Evolutionary conservation across 192 early-diverging fungal genomes (phyloP).

Genomic region (Lunasporangiospora selenospora): DNA sequence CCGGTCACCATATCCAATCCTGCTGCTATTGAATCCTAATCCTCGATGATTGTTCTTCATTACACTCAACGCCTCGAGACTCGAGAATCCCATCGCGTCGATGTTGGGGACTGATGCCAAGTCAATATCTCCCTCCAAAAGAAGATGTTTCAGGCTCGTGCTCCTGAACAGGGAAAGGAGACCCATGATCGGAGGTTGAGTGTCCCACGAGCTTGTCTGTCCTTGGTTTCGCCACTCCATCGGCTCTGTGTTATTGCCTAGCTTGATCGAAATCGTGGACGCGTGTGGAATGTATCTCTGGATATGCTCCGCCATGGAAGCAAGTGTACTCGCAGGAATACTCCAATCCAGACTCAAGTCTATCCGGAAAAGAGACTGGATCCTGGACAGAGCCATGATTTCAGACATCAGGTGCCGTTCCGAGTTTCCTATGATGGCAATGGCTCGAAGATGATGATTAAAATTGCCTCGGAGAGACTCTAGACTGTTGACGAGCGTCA

Average conservation of each 20-base stretch:
- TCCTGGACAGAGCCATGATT: constrained; percentile 13
- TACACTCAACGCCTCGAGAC: constrained; percentile 28
- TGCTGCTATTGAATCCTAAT: not conserved
- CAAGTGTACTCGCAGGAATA: constrained; percentile 9
- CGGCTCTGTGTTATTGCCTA: constrained; percentile 11
- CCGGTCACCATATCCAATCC: too few species aligned
- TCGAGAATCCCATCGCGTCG: constrained; percentile 35
- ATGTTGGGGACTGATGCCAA: constrained; percentile 29
- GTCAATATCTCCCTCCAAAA: constrained; percentile 35
- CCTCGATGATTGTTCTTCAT: constrained; percentile 29
- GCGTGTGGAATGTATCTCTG: not conserved
- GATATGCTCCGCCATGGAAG: constrained; percentile 1
- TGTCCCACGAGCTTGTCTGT: not conserved
- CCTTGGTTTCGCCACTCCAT: constrained; percentile 17
- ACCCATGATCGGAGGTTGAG: constrained; percentile 16
- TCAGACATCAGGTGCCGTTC: constrained; percentile 7
- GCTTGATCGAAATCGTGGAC: constrained; percentile 10
- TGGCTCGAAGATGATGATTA: constrained; percentile 9
- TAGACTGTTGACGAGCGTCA: constrained; percentile 16
- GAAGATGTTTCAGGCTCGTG: constrained; percentile 16
- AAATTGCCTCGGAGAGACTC: constrained; percentile 3
- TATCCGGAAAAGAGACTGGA: constrained; percentile 17
- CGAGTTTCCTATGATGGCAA: not conserved
- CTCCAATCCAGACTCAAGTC: constrained; percentile 33
- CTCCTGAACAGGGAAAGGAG: constrained; percentile 23